A percentile compares a stretch with the other conserved stretches of the same genome.
These are phyloP conservation scores for Imleria badia DNA, from an alignment of 768 basidiomycete species.

Conservation along the genomic window DNA sequence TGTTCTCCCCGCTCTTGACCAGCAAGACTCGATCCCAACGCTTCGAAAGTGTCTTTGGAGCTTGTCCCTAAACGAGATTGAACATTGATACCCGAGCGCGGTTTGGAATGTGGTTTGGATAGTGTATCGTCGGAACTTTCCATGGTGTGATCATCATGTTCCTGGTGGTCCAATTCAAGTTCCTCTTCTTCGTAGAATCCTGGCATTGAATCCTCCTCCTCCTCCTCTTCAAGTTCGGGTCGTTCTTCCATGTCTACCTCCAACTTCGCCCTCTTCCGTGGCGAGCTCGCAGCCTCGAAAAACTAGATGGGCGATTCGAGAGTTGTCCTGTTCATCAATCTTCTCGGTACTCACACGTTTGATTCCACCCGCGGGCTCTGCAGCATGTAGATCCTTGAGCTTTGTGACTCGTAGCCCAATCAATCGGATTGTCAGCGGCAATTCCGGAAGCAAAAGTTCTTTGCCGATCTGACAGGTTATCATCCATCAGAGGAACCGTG, in stretches of 20 bases:
- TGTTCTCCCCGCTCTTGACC: slow-evolving; percentile 15
- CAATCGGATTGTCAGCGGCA: slow-evolving; percentile 77
- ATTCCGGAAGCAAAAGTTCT: slow-evolving; percentile 76
- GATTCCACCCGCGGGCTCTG: slow-evolving; percentile 54
- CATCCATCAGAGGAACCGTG: slow-evolving; percentile 1
- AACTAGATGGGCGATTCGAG: slow-evolving; percentile 43
- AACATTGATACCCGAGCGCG: slow-evolving; percentile 2
- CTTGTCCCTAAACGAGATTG: not conserved
- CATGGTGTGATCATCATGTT: slow-evolving; percentile 3
- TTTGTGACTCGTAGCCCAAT: slow-evolving; percentile 90
- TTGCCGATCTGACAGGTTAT: slow-evolving; percentile 62
- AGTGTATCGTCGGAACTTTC: slow-evolving; percentile 8
- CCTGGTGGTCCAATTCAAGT: slow-evolving; percentile 19
- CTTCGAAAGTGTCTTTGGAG: slow-evolving; percentile 4
- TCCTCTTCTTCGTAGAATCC: slow-evolving; percentile 52
- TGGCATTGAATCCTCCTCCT: slow-evolving; percentile 46
- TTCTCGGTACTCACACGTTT: slow-evolving; percentile 57
- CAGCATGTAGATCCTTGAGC: slow-evolving; percentile 73
- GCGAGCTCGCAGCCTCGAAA: slow-evolving; percentile 43
- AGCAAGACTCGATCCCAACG: slow-evolving; percentile 15
- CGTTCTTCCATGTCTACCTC: slow-evolving; percentile 14
- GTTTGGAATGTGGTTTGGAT: slow-evolving; percentile 11
- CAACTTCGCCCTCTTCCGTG: slow-evolving; percentile 43
- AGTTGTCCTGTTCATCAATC: not conserved
- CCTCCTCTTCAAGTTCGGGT: slow-evolving; percentile 24